Conservation (phyloP, 1,284 basidiomycete genomes). For the Ceratobasidium sp. region DNA sequence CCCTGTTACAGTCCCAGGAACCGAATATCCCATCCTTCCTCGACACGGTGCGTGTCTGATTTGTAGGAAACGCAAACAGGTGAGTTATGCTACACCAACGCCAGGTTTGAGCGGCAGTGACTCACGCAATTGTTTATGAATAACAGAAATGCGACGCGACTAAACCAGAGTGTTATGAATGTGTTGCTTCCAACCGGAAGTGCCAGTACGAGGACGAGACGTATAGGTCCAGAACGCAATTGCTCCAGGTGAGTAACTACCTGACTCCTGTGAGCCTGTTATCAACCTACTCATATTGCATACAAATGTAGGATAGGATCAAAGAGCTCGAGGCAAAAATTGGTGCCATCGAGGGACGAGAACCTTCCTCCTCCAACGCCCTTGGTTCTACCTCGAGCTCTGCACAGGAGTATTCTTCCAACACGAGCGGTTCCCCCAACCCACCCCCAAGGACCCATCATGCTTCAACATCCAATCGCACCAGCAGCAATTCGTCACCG, state of each 20-base stretch:
- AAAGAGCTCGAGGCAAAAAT: conserved; percentile 29
- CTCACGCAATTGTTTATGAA: not conserved
- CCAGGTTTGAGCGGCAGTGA: not conserved
- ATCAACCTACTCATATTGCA: not conserved
- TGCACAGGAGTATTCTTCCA: too few species aligned
- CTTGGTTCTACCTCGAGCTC: not conserved
- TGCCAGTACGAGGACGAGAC: conserved; percentile 14
- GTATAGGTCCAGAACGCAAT: not conserved
- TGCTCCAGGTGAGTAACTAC: conserved; percentile 4
- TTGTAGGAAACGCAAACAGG: conserved; percentile 33
- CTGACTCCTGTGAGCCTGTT: not conserved
- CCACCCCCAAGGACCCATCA: too few species aligned
- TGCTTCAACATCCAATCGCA: too few species aligned
- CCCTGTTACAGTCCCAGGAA: not conserved
- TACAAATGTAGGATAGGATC: conserved; percentile 34
- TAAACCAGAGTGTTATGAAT: conserved; percentile 26
- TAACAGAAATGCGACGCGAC: conserved; percentile 24
- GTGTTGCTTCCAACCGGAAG: not conserved
- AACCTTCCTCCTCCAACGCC: not conserved
- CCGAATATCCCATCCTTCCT: not conserved
- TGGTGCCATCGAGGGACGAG: not conserved
- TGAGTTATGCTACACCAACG: not conserved
- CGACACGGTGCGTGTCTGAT: conserved; percentile 11
- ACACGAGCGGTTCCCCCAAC: too few species aligned
- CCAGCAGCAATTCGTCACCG: too few species aligned